Base-by-base conservation (phyloP, 1,284 basidiomycete genomes). In the Wallemia mellicola region DNA sequence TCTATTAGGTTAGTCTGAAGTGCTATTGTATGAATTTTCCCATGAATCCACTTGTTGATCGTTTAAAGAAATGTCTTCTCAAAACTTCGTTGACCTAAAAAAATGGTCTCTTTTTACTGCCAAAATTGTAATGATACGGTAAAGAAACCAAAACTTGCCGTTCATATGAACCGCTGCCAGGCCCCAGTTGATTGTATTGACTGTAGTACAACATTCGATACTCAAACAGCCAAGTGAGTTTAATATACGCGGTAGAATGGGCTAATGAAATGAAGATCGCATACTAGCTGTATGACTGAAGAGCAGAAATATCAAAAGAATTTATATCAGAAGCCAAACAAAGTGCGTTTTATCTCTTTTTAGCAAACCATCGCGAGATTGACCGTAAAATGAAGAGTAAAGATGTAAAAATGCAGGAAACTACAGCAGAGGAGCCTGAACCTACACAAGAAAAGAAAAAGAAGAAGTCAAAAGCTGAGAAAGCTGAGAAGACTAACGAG, bases 111-210 rank as follows among this genome's bases (percentile, higher is more conserved):
- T 3, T 48, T 57, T 57, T 58, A 30, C 54, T 61, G 61, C 48
- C 57, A 61, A 15, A 57, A 30, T 24, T 62, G 62, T 28, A 56
- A 60, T 27, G 62, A 62, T 24, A 61, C 59, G 28, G 27, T 62
- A 22, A 62, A 61, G 60, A 62, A 62, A 57, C 62, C 62, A n/a
- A 62, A 62, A 57, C 60, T 62, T 1, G 28, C 58, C 19, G 56
- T 60, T 48, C 62, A 62, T 57, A 60, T 59, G 54, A 57, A 59
- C 28, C 59, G 61, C 17, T 62, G 62, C 57, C 28, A 59, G 33
- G 62, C 60, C 2, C 61, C 62, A 24, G 59, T 62, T 56, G 61
- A 60, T 27, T 62, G 62, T 59, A 54, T 62, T 24, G 62, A 61
- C 60, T 61, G 62, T 38, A 27, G 27, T 27, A 57, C 14, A 11